Evolutionary conservation across 345 rosid genomes (phyloP), one percentile per base, ranked within the genome.

Genomic region (Alliaria petiolata): DNA sequence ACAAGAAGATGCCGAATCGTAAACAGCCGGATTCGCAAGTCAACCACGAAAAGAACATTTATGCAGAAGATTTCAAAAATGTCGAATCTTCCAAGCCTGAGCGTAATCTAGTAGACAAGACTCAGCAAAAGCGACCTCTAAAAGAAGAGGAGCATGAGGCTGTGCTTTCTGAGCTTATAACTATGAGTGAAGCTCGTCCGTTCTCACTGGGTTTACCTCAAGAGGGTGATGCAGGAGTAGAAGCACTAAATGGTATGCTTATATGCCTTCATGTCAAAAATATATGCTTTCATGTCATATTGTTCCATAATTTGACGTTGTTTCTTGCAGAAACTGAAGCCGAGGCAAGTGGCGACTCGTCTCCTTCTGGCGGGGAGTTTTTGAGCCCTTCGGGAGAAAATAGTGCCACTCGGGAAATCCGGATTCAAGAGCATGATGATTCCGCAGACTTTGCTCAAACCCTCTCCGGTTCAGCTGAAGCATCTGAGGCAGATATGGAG

Each of bases 131-230:
- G 62, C 53, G 31, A 73, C 69, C 71, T 34, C 13, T 40, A 35
- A 45, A 22, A 54, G 40, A 9, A 16, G 68, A 64, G 52, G 70
- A 75, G 40, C 69, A 74, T 70, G 26, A 71, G 45, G 43, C 70
- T 35, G 78, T 76, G 45, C 46, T 72, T n/a, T 68, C 80, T 49
- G 89, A 82, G 76, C 81, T 81, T 45, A 45, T 74, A 51, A 74
- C 84, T 45, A 63, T 77, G 22, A 80, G 76, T 33, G 83, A 83
- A 72, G 60, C 76, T 72, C 73, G 83, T 55, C 83, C 84, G 4
- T 69, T 68, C 42, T 16, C 75, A 40, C 26, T 67, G 28, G 69
- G 63, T 33, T 56, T 20, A 31, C 73, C 8, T 38, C 67, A 64
- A 76, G 74, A 55, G 54, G 59, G 70, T 8, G 20, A 16, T 45